phyloP scores from a whole-genome alignment of 2,329 filamentous ascomycete species.

The Neopestalotiopsis clavispora region DNA sequence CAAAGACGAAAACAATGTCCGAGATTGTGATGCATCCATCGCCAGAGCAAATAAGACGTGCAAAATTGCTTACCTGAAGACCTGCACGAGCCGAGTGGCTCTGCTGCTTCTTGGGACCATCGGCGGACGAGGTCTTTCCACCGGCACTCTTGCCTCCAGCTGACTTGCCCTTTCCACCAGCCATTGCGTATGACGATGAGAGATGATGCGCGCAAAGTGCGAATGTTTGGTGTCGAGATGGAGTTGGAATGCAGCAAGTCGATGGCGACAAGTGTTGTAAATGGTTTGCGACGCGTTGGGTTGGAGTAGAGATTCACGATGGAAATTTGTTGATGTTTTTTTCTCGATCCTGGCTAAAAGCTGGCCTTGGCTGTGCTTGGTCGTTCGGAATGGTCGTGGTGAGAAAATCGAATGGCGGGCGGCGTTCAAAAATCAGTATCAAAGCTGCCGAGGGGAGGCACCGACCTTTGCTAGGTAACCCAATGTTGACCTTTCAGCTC shows the following conservation, averaged over 20 bases:
- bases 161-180: constrained; percentile 94
- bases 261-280: background rate
- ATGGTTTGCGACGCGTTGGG: constrained; percentile 12
- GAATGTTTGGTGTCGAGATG: background rate
- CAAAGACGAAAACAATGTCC: background rate
- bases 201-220: constrained; percentile 18
- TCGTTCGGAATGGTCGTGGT: constrained; percentile 6
- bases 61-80: constrained; percentile 76
- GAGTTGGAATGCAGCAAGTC: background rate
- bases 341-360: constrained; percentile 3
- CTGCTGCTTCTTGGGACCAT: constrained; percentile 82
- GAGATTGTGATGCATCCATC: constrained; percentile 15
- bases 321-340: constrained; percentile 20
- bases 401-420: constrained; percentile 20
- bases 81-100: constrained; percentile 96
- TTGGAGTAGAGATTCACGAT: constrained; percentile 8
- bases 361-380: constrained; percentile 10
- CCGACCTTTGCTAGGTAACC: too few species aligned
- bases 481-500: background rate
- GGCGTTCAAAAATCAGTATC: constrained; percentile 5
- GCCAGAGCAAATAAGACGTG: background rate
- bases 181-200: constrained; percentile 49
- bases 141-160: constrained; percentile 71
- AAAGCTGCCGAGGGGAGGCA: background rate
- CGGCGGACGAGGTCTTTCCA: constrained; percentile 50